These are phyloP conservation scores for Miamiensis avidus DNA, from an alignment of 169 alveolate genomes.

Conservation along the genomic window DNA sequence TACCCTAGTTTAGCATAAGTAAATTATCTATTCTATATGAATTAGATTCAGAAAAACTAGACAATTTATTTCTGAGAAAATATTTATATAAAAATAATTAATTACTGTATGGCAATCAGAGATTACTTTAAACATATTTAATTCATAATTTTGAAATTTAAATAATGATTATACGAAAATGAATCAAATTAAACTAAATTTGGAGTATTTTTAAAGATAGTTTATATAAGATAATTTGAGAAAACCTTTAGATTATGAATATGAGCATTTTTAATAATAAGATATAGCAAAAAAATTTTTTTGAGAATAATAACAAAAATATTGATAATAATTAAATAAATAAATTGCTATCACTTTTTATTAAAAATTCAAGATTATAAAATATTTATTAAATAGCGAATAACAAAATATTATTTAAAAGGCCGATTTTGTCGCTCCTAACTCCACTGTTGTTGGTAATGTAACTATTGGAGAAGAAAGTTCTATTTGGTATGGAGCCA, in stretches of 20 bases:
- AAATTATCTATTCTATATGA: background rate
- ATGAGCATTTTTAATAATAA: background rate
- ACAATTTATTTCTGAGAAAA: background rate
- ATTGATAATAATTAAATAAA: background rate
- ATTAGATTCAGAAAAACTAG: background rate
- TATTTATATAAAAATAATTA: background rate
- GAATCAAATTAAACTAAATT: background rate
- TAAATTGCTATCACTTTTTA: background rate
- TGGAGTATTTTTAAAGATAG: too few relatives aligned
- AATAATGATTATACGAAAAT: background rate
- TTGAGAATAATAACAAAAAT: background rate
- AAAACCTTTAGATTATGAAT: too few relatives aligned
- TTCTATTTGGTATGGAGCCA: constrained; percentile 53
- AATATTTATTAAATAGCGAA: background rate
- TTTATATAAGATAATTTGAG: too few relatives aligned
- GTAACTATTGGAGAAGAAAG: constrained; percentile 30
- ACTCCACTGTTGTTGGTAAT: constrained; percentile 41
- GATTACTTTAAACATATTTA: background rate
- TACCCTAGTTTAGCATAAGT: constrained; percentile 27
- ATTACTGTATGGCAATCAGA: background rate
- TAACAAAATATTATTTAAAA: background rate
- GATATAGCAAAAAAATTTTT: background rate
- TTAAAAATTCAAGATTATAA: background rate
- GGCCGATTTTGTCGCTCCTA: constrained; percentile 46
- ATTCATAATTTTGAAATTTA: background rate